Evolutionary conservation across 139 green algal genomes (phyloP).

Genomic region (Ulvella scutata): DNA sequence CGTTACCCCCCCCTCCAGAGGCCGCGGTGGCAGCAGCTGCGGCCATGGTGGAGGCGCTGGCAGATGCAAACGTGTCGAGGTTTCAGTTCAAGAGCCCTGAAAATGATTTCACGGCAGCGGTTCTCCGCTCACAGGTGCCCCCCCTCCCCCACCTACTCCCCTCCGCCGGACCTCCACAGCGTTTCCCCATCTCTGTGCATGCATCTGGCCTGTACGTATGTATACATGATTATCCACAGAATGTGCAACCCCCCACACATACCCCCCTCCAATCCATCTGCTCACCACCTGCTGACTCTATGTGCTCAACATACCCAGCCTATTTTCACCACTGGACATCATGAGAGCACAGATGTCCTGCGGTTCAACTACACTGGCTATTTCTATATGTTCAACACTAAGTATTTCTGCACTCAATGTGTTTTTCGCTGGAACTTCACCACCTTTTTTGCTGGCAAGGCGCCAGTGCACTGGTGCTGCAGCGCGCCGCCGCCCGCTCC

Average conservation of each 20-base stretch:
- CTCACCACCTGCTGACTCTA: no score
- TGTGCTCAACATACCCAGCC: no score
- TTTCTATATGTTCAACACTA: no score
- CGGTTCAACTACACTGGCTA: no score
- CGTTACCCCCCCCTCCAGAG: not conserved
- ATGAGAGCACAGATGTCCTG: no score
- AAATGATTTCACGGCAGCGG: not conserved
- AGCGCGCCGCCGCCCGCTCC: no score
- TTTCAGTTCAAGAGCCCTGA: not conserved
- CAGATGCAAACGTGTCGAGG: not conserved
- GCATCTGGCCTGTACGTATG: not conserved
- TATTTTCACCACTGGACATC: no score
- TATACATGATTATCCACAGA: not conserved
- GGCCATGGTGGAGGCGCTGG: not conserved
- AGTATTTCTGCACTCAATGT: no score
- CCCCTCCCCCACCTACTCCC: not conserved
- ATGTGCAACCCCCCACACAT: not conserved
- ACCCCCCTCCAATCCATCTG: no score
- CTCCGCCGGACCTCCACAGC: not conserved
- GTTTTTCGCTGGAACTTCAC: no score
- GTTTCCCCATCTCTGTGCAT: not conserved
- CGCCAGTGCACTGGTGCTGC: no score
- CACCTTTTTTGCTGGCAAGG: no score
- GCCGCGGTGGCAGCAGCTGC: not conserved
- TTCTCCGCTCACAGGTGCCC: not conserved